Evolutionary conservation across 352 stramenopile species (phyloP), one percentile per base, ranked within the genome.

Genomic region (Globisporangium recalcitrans): DNA sequence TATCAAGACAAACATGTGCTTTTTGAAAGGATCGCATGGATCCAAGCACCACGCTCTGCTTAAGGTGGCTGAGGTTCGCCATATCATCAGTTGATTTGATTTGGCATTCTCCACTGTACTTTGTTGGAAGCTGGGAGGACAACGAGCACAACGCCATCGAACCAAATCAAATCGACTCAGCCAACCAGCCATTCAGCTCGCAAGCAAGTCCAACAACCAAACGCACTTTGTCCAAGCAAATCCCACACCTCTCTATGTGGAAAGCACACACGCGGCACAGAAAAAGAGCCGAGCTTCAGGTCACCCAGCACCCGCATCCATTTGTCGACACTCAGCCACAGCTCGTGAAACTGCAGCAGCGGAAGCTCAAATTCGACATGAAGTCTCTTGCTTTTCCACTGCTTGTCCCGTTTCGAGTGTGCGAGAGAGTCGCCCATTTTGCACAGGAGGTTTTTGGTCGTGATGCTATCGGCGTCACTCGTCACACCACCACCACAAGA

Each of bases 401-500:
- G n/a, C n/a, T n/a, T n/a, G n/a, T n/a, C n/a, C n/a, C n/a, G n/a
- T n/a, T n/a, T n/a, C n/a, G n/a, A n/a, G n/a, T n/a, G n/a, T n/a
- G n/a, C n/a, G n/a, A n/a, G n/a, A n/a, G n/a, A n/a, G n/a, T n/a
- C n/a, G n/a, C n/a, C n/a, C n/a, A n/a, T n/a, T n/a, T n/a, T n/a
- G n/a, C n/a, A n/a, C n/a, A n/a, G n/a, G n/a, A n/a, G n/a, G n/a
- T n/a, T n/a, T n/a, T n/a, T n/a, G n/a, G n/a, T n/a, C n/a, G n/a
- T n/a, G n/a, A n/a, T n/a, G n/a, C n/a, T n/a, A n/a, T n/a, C n/a
- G n/a, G n/a, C n/a, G n/a, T n/a, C n/a, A n/a, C n/a, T n/a, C n/a
- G n/a, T n/a, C n/a, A n/a, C n/a, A n/a, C n/a, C n/a, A n/a, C 53
- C 26, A 61, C 55, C 53, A 52, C 55, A 48, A 61, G 36, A 61